Base-by-base conservation (phyloP, 352 stramenopile genomes). In the Phytophthora pisi region DNA sequence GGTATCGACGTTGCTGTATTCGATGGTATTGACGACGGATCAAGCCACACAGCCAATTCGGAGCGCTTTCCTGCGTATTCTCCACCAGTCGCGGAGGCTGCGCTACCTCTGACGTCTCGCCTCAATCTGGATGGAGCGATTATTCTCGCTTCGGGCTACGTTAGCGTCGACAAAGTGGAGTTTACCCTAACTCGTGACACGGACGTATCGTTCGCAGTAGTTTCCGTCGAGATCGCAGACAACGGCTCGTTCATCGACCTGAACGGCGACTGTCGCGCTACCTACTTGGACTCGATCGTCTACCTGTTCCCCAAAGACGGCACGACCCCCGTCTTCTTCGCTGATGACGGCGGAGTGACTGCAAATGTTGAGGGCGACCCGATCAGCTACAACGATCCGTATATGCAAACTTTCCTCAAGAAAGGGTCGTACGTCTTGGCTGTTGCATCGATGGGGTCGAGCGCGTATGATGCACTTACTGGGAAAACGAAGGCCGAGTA, bases 161-260 rank as follows among this genome's bases (percentile, higher is more conserved):
- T 82, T 45, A 80, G 60, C 9, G 76, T 90, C 15, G 81, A 90
- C 38, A 81, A 81, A 43, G 74, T 85, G 20, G 55, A 79, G 43
- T 88, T 92, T 46, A 56, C 56, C 5, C 46, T 92, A 16, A 43
- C 1, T 0, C 59, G 43, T 2, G 72, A 86, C 50, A 77, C 68
- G 0, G 64, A 82, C 6, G 65, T 90, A 9, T 58, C 65, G 0
- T 71, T 90, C 20, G 80, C 85, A 38, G 69, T 91, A 30, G 26
- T 88, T 18, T 89, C 84, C 13, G 70, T 72, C 20, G 82, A 90
- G 51, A 74, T 90, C n/a, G 79, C 78, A 46, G 81, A 91, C 47
- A 66, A 70, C 26, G 69, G 82, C 51, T 66, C 61, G 5, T 92
- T 70, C 57, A 15, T 61, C 0, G 84, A 92, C 51, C 36, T 90